Percentiles rank a stretch among this genome's conserved stretches.
phyloP scores from a whole-genome alignment of 768 basidiomycete species.

The Mycena indigotica region DNA sequence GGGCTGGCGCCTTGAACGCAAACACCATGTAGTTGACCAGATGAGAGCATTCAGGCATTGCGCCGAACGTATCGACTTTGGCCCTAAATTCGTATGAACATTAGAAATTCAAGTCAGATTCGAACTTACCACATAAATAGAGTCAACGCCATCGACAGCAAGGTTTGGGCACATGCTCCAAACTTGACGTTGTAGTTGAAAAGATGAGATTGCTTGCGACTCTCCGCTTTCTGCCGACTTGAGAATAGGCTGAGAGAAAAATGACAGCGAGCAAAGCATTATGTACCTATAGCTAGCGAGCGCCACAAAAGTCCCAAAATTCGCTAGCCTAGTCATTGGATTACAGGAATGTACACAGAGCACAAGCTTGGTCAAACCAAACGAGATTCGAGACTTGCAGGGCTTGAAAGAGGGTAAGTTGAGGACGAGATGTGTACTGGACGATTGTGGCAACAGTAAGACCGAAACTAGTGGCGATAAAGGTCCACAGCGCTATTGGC shows the following conservation, averaged over 20 bases:
- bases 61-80: slow-evolving; percentile 32
- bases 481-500: slow-evolving; percentile 45
- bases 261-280: background rate
- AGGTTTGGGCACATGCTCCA: slow-evolving; percentile 41
- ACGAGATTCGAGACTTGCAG: slow-evolving; percentile 45
- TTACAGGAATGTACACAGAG: background rate
- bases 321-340: slow-evolving; percentile 37
- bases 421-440: slow-evolving; percentile 24
- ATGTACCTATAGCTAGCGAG: slow-evolving; percentile 38
- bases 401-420: slow-evolving; percentile 43
- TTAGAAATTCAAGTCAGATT: background rate
- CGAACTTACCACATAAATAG: slow-evolving; percentile 39
- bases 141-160: slow-evolving; percentile 41
- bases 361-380: slow-evolving; percentile 30
- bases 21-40: slow-evolving; percentile 39
- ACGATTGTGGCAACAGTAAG: slow-evolving; percentile 42
- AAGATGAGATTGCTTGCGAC: slow-evolving; percentile 12
- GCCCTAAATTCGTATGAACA: slow-evolving; percentile 27
- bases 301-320: slow-evolving; percentile 44
- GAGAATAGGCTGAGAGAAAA: background rate
- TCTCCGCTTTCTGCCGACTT: slow-evolving; percentile 37
- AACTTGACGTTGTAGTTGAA: slow-evolving; percentile 38
- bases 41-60: slow-evolving; percentile 30
- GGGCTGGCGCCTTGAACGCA: slow-evolving; percentile 33
- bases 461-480: slow-evolving; percentile 43